phyloP scores from a whole-genome alignment of 202 grass and related monocot species.

The Zizania palustris region DNA sequence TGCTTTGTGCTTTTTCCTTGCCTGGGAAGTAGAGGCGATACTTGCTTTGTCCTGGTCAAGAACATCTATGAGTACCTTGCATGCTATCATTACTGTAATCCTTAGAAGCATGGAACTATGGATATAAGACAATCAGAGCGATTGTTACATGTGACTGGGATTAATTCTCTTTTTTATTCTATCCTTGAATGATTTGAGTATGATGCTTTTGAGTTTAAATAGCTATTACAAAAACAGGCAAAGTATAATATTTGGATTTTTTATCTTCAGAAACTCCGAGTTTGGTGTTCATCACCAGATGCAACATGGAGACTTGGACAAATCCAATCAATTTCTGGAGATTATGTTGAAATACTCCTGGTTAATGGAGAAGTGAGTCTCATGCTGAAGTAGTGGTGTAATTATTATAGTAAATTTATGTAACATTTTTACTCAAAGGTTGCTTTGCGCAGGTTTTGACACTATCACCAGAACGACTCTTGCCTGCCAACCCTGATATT shows the following conservation, averaged over 20 bases:
- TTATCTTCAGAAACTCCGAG: slow-evolving; percentile 82
- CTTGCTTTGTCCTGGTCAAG: slow-evolving; percentile 34
- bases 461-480: slow-evolving; percentile 65
- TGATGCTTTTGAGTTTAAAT: slow-evolving; percentile 29
- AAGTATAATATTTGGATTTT: slow-evolving; percentile 26
- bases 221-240: slow-evolving; percentile 16
- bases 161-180: slow-evolving; percentile 36
- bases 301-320: slow-evolving; percentile 77
- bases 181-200: slow-evolving; percentile 14
- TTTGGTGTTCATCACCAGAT: slow-evolving; percentile 78
- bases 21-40: neutral
- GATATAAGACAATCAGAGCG: slow-evolving; percentile 22
- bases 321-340: slow-evolving; percentile 75
- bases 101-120: slow-evolving; percentile 24
- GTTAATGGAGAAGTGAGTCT: slow-evolving; percentile 67
- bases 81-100: slow-evolving; percentile 41
- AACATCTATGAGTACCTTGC: neutral
- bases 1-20: slow-evolving; percentile 26
- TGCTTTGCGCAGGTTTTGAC: slow-evolving; percentile 65
- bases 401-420: slow-evolving; percentile 30
- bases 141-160: slow-evolving; percentile 5
- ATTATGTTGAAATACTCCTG: slow-evolving; percentile 71
- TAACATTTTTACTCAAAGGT: slow-evolving; percentile 42
- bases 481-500: slow-evolving; percentile 89
- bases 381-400: slow-evolving; percentile 28